phyloP scores from a whole-genome alignment of 176 grass and related monocot species.

The Oryza meridionalis region DNA sequence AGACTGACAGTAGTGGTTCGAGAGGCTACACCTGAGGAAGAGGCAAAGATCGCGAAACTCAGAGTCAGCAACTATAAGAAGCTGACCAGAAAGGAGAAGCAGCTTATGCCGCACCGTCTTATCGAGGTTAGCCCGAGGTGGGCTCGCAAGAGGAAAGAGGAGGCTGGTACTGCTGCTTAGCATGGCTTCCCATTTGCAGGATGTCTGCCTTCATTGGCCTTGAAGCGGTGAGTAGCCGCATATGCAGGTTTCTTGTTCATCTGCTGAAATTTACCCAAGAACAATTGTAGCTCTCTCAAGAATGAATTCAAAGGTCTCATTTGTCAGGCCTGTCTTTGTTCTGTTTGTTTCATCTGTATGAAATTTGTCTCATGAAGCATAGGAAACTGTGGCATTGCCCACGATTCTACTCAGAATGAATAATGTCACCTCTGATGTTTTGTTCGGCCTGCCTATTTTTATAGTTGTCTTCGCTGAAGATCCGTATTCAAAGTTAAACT shows the following conservation, averaged over 20 bases:
- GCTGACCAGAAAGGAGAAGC: conserved; percentile 73
- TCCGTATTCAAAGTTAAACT: background rate
- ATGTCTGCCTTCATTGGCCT: background rate
- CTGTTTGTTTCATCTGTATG: conserved; percentile 33
- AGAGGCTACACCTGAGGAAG: conserved; percentile 83
- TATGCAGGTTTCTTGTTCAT: background rate
- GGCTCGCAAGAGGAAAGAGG: conserved; percentile 63
- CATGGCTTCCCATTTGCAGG: background rate
- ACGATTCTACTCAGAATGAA: conserved; percentile 2
- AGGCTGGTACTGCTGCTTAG: conserved; percentile 22
- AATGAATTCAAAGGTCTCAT: background rate
- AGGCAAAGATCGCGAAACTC: conserved; percentile 86
- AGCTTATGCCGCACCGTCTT: conserved; percentile 83
- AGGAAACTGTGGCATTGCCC: background rate
- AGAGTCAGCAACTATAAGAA: conserved; percentile 95
- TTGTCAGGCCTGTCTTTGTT: conserved; percentile 11
- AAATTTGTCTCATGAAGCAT: background rate
- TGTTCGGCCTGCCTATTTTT: background rate
- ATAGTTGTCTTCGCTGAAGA: background rate
- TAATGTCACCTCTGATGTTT: conserved; percentile 14
- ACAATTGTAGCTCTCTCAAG: background rate
- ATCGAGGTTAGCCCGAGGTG: conserved; percentile 80
- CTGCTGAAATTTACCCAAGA: conserved; percentile 17
- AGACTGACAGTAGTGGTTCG: conserved; percentile 89
- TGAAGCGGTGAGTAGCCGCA: background rate